Conservation (phyloP, 2,329 filamentous ascomycete genomes). For the Alternaria solani region DNA sequence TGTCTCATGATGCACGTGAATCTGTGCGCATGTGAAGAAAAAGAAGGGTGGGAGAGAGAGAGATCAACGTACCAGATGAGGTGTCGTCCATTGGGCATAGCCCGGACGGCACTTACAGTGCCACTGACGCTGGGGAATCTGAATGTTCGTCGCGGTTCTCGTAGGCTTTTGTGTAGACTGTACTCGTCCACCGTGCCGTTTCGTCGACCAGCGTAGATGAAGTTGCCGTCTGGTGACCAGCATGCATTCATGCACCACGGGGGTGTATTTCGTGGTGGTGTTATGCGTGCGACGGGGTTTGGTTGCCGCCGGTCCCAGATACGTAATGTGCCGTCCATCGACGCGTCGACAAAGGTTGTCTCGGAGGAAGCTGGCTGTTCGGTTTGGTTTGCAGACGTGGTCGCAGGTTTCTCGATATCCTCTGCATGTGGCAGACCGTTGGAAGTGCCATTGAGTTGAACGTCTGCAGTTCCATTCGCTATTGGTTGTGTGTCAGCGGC, state of each 20-base stretch:
- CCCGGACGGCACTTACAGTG: slow-evolving; percentile 83
- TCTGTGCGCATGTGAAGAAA: slow-evolving; percentile 1
- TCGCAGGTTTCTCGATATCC: slow-evolving; percentile 46
- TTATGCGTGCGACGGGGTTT: slow-evolving; percentile 80
- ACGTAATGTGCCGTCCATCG: slow-evolving; percentile 86
- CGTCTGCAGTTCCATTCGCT: slow-evolving; percentile 32
- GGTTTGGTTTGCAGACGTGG: slow-evolving; percentile 42
- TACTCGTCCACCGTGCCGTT: slow-evolving; percentile 97
- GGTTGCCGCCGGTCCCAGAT: slow-evolving; percentile 88
- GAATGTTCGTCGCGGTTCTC: slow-evolving; percentile 78
- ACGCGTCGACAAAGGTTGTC: slow-evolving; percentile 85
- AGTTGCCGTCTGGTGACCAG: slow-evolving; percentile 96
- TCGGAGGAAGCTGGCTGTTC: slow-evolving; percentile 65
- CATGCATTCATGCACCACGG: slow-evolving; percentile 98
- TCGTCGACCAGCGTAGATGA: slow-evolving; percentile 88
- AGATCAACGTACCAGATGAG: slow-evolving; percentile 73
- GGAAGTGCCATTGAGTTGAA: slow-evolving; percentile 19
- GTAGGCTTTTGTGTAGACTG: slow-evolving; percentile 80
- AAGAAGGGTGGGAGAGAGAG: neutral
- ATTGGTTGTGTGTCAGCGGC: slow-evolving; percentile 23
- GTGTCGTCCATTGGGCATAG: slow-evolving; percentile 93
- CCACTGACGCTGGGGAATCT: slow-evolving; percentile 90
- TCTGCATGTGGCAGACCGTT: slow-evolving; percentile 64
- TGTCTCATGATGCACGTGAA: neutral
- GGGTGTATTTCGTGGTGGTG: slow-evolving; percentile 76